Conservation (phyloP, 1,139 yeast genomes). For the Saccharomyces hybrid region DNA sequence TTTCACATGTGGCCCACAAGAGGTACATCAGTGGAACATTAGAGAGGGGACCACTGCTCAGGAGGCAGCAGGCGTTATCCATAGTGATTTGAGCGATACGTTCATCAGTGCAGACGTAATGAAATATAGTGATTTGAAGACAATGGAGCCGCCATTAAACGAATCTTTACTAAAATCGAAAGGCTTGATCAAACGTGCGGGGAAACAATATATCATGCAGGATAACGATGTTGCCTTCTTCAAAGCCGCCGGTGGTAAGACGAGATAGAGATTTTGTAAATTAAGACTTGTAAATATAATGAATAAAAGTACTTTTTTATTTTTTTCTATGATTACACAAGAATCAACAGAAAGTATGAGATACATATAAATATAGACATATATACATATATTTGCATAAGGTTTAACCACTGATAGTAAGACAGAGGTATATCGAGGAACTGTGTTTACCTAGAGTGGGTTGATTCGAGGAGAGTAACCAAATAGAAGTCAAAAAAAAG, state of each 20-base stretch:
- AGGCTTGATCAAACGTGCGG: conserved; percentile 52
- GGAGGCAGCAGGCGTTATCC: conserved; percentile 90
- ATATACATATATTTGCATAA: conserved; percentile 5
- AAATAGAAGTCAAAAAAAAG: background rate
- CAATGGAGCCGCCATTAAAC: conserved; percentile 32
- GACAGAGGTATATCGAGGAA: conserved; percentile 33
- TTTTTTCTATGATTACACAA: background rate
- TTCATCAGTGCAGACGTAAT: conserved; percentile 71
- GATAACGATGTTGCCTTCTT: conserved; percentile 72
- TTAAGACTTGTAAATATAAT: conserved; percentile 5
- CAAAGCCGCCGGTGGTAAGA: conserved; percentile 42
- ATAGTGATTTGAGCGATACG: conserved; percentile 76
- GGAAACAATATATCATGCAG: conserved; percentile 64
- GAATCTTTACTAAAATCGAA: conserved; percentile 35
- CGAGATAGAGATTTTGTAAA: conserved; percentile 20
- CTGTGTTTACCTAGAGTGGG: conserved; percentile 36
- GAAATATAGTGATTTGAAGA: conserved; percentile 45
- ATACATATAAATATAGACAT: background rate
- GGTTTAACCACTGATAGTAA: conserved; percentile 32
- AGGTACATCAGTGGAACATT: conserved; percentile 89
- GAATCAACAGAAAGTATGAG: conserved; percentile 3
- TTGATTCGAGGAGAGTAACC: conserved; percentile 7
- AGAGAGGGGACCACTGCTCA: conserved; percentile 74
- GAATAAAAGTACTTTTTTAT: background rate
- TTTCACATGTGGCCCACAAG: conserved; percentile 86